These are phyloP conservation scores for Claviceps humidiphila DNA, from an alignment of 2,329 filamentous ascomycete genomes.

Conservation along the genomic window DNA sequence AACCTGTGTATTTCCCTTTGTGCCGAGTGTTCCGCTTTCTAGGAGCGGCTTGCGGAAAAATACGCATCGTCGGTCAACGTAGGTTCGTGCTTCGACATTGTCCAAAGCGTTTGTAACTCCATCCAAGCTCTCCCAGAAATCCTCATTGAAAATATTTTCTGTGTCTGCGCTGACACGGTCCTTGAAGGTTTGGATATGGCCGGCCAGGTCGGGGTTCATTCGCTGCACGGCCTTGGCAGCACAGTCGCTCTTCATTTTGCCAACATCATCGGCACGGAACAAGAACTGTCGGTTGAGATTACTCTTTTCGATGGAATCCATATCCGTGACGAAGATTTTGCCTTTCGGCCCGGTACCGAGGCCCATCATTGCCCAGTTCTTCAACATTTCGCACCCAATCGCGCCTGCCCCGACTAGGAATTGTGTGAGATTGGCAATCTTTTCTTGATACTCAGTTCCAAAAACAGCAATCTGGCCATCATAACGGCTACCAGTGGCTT, in stretches of 20 bases:
- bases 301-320: conserved; percentile 98
- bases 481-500: conserved; percentile 73
- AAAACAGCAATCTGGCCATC: conserved; percentile 97
- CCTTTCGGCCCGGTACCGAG: conserved; percentile 78
- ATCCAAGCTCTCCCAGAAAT: conserved; percentile 78
- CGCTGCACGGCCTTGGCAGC: conserved; percentile 78
- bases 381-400: conserved; percentile 97
- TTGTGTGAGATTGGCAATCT: conserved; percentile 77
- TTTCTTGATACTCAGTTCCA: conserved; percentile 84
- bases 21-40: conserved; percentile 95
- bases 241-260: conserved; percentile 90
- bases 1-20: conserved; percentile 97
- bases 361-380: conserved; percentile 99
- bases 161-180: conserved; percentile 88
- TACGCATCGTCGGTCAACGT: conserved; percentile 90
- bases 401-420: conserved; percentile 94
- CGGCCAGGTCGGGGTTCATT: conserved; percentile 88
- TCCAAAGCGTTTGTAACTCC: conserved; percentile 94
- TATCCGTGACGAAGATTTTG: conserved; percentile 86
- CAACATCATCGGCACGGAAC: conserved; percentile 87
- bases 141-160: conserved; percentile 85
- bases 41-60: conserved; percentile 96
- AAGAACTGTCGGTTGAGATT: conserved; percentile 96
- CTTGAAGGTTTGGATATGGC: conserved; percentile 73
- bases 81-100: conserved; percentile 93